Conservation (phyloP, 2,329 filamentous ascomycete species). For the Dryadomyces quercus-mongolicae region DNA sequence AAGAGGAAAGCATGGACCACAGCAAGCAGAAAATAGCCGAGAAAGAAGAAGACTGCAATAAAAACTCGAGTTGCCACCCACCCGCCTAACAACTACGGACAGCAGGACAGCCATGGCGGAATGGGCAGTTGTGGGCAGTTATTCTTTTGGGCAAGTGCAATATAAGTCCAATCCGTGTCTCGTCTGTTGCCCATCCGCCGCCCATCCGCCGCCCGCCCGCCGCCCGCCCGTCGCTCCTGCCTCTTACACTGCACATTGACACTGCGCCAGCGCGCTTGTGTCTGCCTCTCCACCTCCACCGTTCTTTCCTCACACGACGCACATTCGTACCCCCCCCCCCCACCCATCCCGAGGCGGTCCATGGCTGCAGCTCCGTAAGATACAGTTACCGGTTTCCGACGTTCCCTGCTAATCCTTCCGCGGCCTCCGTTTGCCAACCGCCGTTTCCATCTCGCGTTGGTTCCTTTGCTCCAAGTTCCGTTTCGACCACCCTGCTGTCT, state of each 20-base stretch:
- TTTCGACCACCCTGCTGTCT: background rate
- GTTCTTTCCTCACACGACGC: background rate
- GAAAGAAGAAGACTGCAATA: background rate
- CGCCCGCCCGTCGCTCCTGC: background rate
- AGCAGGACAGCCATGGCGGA: no score
- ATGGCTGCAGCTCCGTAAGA: background rate
- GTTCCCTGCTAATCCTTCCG: background rate
- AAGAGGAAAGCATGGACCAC: background rate
- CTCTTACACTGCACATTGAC: background rate
- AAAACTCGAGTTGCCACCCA: no score
- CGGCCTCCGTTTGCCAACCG: background rate
- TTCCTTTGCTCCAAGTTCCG: background rate
- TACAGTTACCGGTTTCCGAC: background rate
- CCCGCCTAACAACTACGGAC: no score
- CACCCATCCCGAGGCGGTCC: background rate
- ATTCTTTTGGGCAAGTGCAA: no score
- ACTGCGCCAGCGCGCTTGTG: background rate
- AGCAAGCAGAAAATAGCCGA: no score
- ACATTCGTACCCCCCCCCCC: background rate
- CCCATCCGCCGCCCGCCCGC: no score
- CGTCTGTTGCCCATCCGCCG: no score
- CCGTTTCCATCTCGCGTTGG: background rate
- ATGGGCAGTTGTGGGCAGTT: no score
- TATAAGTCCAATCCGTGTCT: no score
- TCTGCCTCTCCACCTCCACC: background rate